A percentile compares a stretch with the other conserved stretches of the same genome.
phyloP scores from a whole-genome alignment of 1,284 basidiomycete species.

The Melampsora occidentalis region DNA sequence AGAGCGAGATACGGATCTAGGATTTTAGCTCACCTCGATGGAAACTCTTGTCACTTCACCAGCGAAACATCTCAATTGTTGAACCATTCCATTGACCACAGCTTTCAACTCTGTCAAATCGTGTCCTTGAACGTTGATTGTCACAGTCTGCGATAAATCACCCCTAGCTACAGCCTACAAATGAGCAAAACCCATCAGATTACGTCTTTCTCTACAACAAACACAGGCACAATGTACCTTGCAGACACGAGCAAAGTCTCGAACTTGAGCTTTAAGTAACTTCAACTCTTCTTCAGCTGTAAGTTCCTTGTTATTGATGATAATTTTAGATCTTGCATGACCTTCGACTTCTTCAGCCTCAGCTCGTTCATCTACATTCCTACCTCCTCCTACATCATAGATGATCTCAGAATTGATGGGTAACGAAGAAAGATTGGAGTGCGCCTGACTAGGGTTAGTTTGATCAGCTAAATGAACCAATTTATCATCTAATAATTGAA shows the following conservation, averaged over 20 bases:
- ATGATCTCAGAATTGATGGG: not conserved
- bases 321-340: not conserved
- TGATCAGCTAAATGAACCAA: constrained; percentile 7
- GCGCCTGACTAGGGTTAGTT: not conserved
- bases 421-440: not conserved
- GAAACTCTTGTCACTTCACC: constrained; percentile 93
- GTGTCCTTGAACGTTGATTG: constrained; percentile 89
- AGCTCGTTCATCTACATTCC: not conserved
- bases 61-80: constrained; percentile 66
- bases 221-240: constrained; percentile 57
- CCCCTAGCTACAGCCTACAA: constrained; percentile 78
- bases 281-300: constrained; percentile 72
- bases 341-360: constrained; percentile 9
- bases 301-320: constrained; percentile 52
- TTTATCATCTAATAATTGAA: constrained; percentile 41
- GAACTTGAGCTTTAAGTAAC: constrained; percentile 80
- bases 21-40: constrained; percentile 62
- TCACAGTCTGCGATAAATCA: constrained; percentile 93
- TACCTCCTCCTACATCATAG: constrained; percentile 3
- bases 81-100: constrained; percentile 88
- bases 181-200: not conserved
- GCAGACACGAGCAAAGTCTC: constrained; percentile 87
- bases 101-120: constrained; percentile 98
- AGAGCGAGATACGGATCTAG: constrained; percentile 16
- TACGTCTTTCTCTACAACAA: too few species aligned